Percentiles rank a stretch among this genome's conserved stretches.
Evolutionary conservation across 805 yeast genomes (phyloP).

Genomic region (Candida patagonica): DNA sequence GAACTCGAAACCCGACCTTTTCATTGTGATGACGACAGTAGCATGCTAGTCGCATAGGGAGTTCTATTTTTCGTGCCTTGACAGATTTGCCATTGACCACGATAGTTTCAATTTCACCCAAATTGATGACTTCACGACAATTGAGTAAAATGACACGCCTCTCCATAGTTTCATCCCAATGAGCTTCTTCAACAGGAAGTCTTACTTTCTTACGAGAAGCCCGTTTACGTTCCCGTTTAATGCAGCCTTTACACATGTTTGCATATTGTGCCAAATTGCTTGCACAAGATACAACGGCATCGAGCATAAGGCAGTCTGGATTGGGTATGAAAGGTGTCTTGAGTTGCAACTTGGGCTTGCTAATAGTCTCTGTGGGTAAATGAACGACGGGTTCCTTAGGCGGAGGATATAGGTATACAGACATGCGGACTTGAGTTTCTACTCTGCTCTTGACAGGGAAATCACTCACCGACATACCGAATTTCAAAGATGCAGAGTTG

Average conservation of each 20-base stretch:
- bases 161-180: slow-evolving; percentile 66
- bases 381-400: slow-evolving; percentile 67
- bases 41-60: slow-evolving; percentile 42
- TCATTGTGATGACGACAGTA: slow-evolving; percentile 95
- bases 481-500: slow-evolving; percentile 6
- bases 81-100: slow-evolving; percentile 21
- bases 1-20: slow-evolving; percentile 63
- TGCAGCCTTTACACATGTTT: slow-evolving; percentile 78
- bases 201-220: slow-evolving; percentile 87
- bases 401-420: slow-evolving; percentile 59
- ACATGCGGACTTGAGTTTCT: slow-evolving; percentile 87
- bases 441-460: slow-evolving; percentile 82
- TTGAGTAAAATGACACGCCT: slow-evolving; percentile 85
- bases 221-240: slow-evolving; percentile 86
- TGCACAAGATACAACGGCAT: slow-evolving; percentile 67
- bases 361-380: slow-evolving; percentile 77
- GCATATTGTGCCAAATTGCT: slow-evolving; percentile 39
- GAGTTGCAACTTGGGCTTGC: slow-evolving; percentile 76
- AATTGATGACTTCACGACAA: slow-evolving; percentile 75
- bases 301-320: slow-evolving; percentile 37
- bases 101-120: slow-evolving; percentile 27
- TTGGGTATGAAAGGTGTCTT: slow-evolving; percentile 24
- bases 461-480: slow-evolving; percentile 34
- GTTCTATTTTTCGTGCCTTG: slow-evolving; percentile 32
- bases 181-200: slow-evolving; percentile 60